phyloP scores from a whole-genome alignment of 2,329 filamentous ascomycete genomes.

The Talaromyces rugulosus region DNA sequence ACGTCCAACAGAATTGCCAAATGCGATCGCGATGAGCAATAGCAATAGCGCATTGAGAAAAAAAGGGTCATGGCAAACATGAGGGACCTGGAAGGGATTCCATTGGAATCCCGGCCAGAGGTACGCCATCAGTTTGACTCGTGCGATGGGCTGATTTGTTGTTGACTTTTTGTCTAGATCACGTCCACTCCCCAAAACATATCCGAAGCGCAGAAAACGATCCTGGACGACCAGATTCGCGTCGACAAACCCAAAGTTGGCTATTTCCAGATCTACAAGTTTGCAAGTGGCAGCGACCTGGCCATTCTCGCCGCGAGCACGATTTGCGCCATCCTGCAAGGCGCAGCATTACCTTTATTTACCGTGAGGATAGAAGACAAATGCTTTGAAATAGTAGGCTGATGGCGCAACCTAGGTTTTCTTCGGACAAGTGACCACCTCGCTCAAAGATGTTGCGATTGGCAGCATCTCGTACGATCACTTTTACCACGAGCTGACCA shows the following conservation, averaged over 20 bases:
- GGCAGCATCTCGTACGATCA: constrained; percentile 44
- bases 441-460: constrained; percentile 63
- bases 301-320: constrained; percentile 59
- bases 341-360: constrained; percentile 73
- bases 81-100: not conserved
- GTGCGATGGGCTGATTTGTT: not conserved
- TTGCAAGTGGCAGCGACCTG: constrained; percentile 62
- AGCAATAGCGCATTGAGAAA: not conserved
- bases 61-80: not conserved
- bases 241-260: constrained; percentile 61
- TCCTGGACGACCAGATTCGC: constrained; percentile 52
- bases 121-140: not conserved
- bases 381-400: not conserved
- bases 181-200: not conserved
- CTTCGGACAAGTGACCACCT: constrained; percentile 70
- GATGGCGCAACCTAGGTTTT: constrained; percentile 42
- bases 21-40: not conserved
- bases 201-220: not conserved
- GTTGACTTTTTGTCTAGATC: not conserved
- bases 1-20: not conserved
- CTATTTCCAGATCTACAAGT: constrained; percentile 63
- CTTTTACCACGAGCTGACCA: constrained; percentile 58
- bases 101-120: not conserved
- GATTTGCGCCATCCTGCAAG: constrained; percentile 64
- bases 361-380: constrained; percentile 48